Conservation (phyloP, 805 yeast species). For the Candida rishiriensis region DNA sequence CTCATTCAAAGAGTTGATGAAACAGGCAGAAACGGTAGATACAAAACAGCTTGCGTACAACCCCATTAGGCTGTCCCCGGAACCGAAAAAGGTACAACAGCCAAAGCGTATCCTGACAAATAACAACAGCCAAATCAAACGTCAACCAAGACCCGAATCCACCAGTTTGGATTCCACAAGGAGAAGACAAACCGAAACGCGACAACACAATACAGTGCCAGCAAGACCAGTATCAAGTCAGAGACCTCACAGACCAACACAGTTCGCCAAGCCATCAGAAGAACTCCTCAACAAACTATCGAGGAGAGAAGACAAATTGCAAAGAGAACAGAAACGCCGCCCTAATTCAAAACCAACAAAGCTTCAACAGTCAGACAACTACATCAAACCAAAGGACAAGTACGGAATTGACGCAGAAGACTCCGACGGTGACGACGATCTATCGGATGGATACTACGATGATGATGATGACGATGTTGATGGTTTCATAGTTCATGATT, state of each 20-base stretch:
- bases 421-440: slow-evolving; percentile 36
- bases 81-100: slow-evolving; percentile 3
- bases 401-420: slow-evolving; percentile 28
- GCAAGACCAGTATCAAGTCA: slow-evolving; percentile 1
- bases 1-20: slow-evolving; percentile 65
- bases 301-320: slow-evolving; percentile 21
- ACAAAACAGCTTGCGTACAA: slow-evolving; percentile 37
- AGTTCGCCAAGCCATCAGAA: slow-evolving; percentile 54
- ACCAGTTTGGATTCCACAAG: background rate
- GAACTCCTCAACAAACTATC: slow-evolving; percentile 45
- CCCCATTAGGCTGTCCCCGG: slow-evolving; percentile 18
- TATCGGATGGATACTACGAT: too few species aligned
- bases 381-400: slow-evolving; percentile 10
- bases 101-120: background rate
- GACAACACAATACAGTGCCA: too few species aligned
- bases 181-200: background rate
- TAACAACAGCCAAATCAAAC: background rate
- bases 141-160: background rate
- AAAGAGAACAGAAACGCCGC: slow-evolving; percentile 3
- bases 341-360: too few species aligned
- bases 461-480: slow-evolving; percentile 50
- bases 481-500: slow-evolving; percentile 59
- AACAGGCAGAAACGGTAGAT: slow-evolving; percentile 60
- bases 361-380: background rate
- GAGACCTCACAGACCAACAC: background rate